Evolutionary conservation across 176 grass and related monocot species (phyloP).

Genomic region (Eleusine indica): DNA sequence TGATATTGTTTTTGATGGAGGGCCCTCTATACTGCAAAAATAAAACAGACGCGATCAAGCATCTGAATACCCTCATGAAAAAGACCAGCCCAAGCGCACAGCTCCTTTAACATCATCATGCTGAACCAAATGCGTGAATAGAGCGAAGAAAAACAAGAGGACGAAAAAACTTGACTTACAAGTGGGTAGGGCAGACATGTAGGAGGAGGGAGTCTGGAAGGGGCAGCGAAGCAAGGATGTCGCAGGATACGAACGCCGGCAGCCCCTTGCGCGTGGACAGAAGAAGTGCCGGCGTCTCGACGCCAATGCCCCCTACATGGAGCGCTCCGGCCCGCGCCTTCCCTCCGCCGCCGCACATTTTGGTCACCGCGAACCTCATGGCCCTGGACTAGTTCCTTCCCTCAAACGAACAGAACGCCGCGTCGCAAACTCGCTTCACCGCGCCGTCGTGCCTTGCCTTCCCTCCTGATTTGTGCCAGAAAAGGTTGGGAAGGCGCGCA

Average conservation of each 20-base stretch:
- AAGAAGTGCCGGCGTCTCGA: conserved; percentile 80
- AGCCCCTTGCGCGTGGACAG: conserved; percentile 77
- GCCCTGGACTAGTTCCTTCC: background rate
- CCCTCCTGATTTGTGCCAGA: background rate
- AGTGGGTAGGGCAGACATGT: conserved; percentile 86
- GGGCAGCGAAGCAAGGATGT: conserved; percentile 71
- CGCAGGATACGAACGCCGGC: conserved; percentile 70
- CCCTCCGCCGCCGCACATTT: conserved; percentile 35
- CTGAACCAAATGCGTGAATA: background rate
- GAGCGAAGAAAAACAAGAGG: background rate
- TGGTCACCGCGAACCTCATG: conserved; percentile 48
- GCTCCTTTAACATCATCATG: background rate
- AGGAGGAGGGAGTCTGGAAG: conserved; percentile 77
- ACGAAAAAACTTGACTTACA: conserved; percentile 44
- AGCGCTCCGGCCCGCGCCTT: conserved; percentile 42
- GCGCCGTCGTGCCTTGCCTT: background rate
- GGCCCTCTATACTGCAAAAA: conserved; percentile 65
- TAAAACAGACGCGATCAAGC: background rate
- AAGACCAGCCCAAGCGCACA: background rate
- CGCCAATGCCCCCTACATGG: conserved; percentile 36
- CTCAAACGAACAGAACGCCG: background rate
- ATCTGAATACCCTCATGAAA: background rate
- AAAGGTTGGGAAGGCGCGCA: background rate
- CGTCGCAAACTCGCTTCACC: background rate
- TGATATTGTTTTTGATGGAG: conserved; percentile 64